Base-by-base conservation (phyloP, 2,329 filamentous ascomycete genomes). In the Calonectria henricotiae region DNA sequence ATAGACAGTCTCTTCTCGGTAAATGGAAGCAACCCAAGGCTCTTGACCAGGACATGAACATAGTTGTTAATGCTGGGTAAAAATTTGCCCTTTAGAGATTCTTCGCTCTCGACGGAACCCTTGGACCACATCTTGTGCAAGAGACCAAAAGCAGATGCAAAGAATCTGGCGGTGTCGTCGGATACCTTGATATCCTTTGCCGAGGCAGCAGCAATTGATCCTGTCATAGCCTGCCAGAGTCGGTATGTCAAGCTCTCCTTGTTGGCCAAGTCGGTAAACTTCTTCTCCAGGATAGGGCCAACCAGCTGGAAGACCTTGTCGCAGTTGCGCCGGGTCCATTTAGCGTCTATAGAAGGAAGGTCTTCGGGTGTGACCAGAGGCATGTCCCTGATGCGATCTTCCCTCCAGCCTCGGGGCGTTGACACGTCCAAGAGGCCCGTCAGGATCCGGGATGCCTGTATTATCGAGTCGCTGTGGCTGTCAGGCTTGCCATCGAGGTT, bases 161-260 rank as follows among this genome's bases (percentile, higher is more conserved):
- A 88, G 69, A 95, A 96, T 71, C 91, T 89, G 78, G 94, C 93
- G 1, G 95, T 94, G 71, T 98, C 96, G 13, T 89, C 89, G 0
- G 94, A 95, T 7, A 95, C 91, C 76, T 96, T 97, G 75, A 99
- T 92, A 81, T 99, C 96, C 82, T 98, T 97, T 47, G 87, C 88
- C 27, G 92, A 92, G 44, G 93, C 93, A 60, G 89, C 88, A 2
- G 90, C 88, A 30, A 95, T 85, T 1, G 91, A 89, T 4, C 85
- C 83, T 49, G 94, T 85, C 13, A 94, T 84, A 1, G 88, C 85
- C 32, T 84, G 80, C 92, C 92, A 94, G 43, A 94, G 85, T 8
- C 82, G 84, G 60, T 82, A 85, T 0, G 84, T 79, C 11, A 82
- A 75, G 72, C 89, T 93, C 20, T 88, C 87, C 1, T 88, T 86